These are phyloP conservation scores for Quercus wislizeni DNA, from an alignment of 306 rosid species.

Conservation along the genomic window DNA sequence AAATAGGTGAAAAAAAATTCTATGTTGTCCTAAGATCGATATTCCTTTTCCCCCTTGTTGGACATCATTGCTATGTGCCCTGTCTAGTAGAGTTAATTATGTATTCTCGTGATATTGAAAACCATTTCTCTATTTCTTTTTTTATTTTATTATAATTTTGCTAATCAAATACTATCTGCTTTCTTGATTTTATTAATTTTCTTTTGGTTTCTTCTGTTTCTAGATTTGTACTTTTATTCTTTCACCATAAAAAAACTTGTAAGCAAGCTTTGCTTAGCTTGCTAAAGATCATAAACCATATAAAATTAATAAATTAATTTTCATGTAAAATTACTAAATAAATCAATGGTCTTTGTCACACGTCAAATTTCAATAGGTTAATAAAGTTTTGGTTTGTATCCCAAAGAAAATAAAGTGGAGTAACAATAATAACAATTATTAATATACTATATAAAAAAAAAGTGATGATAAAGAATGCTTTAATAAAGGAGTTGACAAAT, in stretches of 20 bases:
- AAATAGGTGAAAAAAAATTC: neutral
- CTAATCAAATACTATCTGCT: too few species aligned
- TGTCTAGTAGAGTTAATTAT: neutral
- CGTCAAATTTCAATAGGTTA: too few species aligned
- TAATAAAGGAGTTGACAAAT: too few species aligned
- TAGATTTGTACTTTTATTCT: too few species aligned
- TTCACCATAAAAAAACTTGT: too few species aligned
- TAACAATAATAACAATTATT: too few species aligned
- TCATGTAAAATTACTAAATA: neutral
- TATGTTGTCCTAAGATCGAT: neutral
- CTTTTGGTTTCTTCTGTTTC: too few species aligned
- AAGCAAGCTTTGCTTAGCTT: neutral
- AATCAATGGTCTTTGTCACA: neutral
- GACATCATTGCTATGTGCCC: neutral
- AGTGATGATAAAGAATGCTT: too few species aligned
- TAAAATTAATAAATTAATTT: neutral
- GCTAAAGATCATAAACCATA: neutral
- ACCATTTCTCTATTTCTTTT: neutral
- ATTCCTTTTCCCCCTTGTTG: neutral
- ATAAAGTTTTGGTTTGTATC: too few species aligned
- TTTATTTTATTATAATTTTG: neutral
- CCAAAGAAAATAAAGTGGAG: too few species aligned
- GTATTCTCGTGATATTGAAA: neutral
- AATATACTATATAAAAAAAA: too few species aligned
- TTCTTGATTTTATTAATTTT: too few species aligned